These are phyloP conservation scores for Nymphaea colorata DNA, from an alignment of 164 flowering plant genomes.

Conservation along the genomic window DNA sequence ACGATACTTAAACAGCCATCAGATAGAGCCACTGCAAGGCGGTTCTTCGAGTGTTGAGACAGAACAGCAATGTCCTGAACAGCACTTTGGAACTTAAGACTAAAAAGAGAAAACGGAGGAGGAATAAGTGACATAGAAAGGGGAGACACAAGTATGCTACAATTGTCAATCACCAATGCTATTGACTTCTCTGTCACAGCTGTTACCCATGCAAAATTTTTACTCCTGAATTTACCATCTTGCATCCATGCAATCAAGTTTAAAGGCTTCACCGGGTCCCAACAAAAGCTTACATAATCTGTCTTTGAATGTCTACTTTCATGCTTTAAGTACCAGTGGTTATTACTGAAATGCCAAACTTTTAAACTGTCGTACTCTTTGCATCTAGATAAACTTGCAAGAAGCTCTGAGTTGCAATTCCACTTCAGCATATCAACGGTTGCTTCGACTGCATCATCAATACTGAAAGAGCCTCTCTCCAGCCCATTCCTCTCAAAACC, in stretches of 20 bases:
- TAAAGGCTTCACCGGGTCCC: constrained; percentile 74
- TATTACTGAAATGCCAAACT: constrained; percentile 88
- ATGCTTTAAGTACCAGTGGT: constrained; percentile 88
- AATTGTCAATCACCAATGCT: constrained; percentile 76
- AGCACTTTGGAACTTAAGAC: constrained; percentile 46
- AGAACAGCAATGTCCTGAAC: constrained; percentile 45
- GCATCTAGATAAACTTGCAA: constrained; percentile 63
- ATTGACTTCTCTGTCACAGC: constrained; percentile 70
- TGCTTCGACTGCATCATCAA: constrained; percentile 39
- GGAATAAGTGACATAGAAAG: constrained; percentile 68
- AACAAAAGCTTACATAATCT: constrained; percentile 55
- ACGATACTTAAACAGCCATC: constrained; percentile 55
- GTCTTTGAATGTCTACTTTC: constrained; percentile 52
- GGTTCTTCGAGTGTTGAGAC: constrained; percentile 34
- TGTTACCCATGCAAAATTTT: constrained; percentile 66
- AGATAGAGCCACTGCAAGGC: constrained; percentile 54
- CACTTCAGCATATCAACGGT: constrained; percentile 56
- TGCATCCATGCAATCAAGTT: constrained; percentile 76
- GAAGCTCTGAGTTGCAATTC: constrained; percentile 87
- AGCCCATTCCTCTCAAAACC: constrained; percentile 91
- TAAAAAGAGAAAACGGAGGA: constrained; percentile 77
- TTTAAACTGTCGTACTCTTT: constrained; percentile 49
- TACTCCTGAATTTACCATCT: constrained; percentile 40
- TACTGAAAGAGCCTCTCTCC: constrained; percentile 66
- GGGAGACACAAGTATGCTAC: constrained; percentile 56